Evolutionary conservation across 1,139 yeast genomes (phyloP).

Genomic region (Magnusiomyces paraingens): DNA sequence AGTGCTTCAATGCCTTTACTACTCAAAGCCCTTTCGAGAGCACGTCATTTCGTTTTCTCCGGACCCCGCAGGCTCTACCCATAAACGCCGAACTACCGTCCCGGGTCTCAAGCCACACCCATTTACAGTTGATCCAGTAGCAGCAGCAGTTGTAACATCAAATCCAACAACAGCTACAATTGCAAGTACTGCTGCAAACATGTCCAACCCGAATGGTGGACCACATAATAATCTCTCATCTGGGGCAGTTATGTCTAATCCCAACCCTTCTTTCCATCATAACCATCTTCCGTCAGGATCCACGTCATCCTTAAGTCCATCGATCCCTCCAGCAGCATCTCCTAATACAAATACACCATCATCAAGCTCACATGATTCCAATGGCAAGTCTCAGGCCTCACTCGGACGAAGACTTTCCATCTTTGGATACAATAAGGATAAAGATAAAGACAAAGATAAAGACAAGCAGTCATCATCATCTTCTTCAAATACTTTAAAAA

Average conservation of each 20-base stretch:
- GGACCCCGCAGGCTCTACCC: not conserved
- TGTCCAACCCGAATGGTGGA: constrained; percentile 2
- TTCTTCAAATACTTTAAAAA: no score
- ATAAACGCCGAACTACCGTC: constrained; percentile 21
- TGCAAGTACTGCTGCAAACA: not conserved
- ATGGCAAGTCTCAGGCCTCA: not conserved
- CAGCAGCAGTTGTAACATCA: constrained; percentile 20
- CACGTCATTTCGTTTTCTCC: constrained; percentile 41
- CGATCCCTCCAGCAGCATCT: constrained; percentile 1
- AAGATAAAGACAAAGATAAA: not conserved
- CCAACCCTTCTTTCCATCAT: no score
- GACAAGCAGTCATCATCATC: no score
- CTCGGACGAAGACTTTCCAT: constrained; percentile 1
- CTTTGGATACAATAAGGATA: not conserved
- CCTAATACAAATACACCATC: not conserved
- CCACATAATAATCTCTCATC: no score
- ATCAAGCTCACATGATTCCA: no score
- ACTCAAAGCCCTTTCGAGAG: constrained; percentile 61
- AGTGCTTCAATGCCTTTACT: constrained; percentile 78
- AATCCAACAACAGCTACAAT: constrained; percentile 1
- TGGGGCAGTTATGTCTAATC: not conserved
- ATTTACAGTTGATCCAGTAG: constrained; percentile 30
- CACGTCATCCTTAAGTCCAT: not conserved
- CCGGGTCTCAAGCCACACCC: constrained; percentile 34
- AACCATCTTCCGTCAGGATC: not conserved